Evolutionary conservation across 495 filamentous ascomycete genomes (phyloP).

Genomic region (Lasiosphaeria hispida): DNA sequence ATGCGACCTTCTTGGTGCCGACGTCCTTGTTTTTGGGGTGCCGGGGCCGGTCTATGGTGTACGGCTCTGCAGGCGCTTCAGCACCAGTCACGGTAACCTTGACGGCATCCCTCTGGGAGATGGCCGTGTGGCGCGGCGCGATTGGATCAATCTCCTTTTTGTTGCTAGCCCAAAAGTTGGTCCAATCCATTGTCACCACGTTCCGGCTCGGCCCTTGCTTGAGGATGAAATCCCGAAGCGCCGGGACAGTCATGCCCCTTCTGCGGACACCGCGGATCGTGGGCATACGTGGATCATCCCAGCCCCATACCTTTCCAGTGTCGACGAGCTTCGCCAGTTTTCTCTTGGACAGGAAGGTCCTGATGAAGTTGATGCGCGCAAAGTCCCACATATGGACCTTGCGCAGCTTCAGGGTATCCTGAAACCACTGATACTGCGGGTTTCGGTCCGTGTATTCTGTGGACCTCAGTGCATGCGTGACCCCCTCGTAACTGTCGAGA

Average conservation of each 20-base stretch:
- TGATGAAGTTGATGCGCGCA: slow-evolving; percentile 92
- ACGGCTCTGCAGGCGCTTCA: slow-evolving; percentile 59
- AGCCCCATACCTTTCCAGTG: slow-evolving; percentile 79
- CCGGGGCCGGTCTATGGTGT: slow-evolving; percentile 71
- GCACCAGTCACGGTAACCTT: slow-evolving; percentile 63
- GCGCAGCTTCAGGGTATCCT: slow-evolving; percentile 80
- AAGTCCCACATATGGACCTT: slow-evolving; percentile 97
- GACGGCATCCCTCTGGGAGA: slow-evolving; percentile 65
- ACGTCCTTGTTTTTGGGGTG: slow-evolving; percentile 84
- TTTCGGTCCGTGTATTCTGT: slow-evolving; percentile 98
- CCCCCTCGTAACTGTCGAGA: slow-evolving; percentile 84
- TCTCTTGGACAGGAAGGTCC: slow-evolving; percentile 65
- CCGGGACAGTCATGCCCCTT: slow-evolving; percentile 87
- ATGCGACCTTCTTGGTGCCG: slow-evolving; percentile 81
- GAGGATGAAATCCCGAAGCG: slow-evolving; percentile 86
- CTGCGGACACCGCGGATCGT: slow-evolving; percentile 85
- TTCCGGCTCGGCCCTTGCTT: slow-evolving; percentile 89
- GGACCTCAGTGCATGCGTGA: slow-evolving; percentile 91
- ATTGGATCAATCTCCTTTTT: slow-evolving; percentile 94
- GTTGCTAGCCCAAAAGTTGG: slow-evolving; percentile 88
- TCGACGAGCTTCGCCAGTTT: slow-evolving; percentile 95
- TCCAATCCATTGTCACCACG: slow-evolving; percentile 89
- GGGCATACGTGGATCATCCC: slow-evolving; percentile 94
- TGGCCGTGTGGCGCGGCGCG: slow-evolving; percentile 78
- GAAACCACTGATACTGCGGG: slow-evolving; percentile 95